Conservation (phyloP, 2,329 filamentous ascomycete genomes). For the Sarocladium brachiariae region DNA sequence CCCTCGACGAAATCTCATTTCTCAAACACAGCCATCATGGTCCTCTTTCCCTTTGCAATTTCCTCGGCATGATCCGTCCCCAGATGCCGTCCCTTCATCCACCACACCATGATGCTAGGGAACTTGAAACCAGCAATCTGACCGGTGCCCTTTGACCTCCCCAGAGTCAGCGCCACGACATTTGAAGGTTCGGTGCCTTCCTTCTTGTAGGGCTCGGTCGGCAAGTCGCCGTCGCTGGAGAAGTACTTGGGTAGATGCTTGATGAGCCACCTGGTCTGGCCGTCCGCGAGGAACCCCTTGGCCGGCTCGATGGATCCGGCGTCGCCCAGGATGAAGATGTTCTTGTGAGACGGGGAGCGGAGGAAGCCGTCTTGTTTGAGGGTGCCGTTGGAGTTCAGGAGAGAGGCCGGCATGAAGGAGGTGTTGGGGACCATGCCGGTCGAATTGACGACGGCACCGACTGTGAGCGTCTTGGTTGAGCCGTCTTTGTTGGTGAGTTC, state of each 20-base stretch:
- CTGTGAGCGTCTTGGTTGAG: constrained; percentile 29
- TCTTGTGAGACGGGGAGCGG: constrained; percentile 26
- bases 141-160: constrained; percentile 30
- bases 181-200: constrained; percentile 16
- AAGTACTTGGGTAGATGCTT: constrained; percentile 28
- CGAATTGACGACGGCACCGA: constrained; percentile 41
- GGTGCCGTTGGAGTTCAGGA: constrained; percentile 28
- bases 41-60: constrained; percentile 28
- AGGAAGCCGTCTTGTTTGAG: constrained; percentile 32
- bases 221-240: constrained; percentile 3
- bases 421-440: constrained; percentile 40
- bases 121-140: constrained; percentile 30
- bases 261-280: constrained; percentile 27
- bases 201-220: not conserved
- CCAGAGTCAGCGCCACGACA: constrained; percentile 31
- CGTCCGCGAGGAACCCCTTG: constrained; percentile 24
- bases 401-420: constrained; percentile 29
- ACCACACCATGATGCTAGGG: constrained; percentile 32
- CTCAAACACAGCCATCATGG: constrained; percentile 23
- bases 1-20: constrained; percentile 10
- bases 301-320: constrained; percentile 32
- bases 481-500: constrained; percentile 24
- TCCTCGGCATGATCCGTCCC: constrained; percentile 26
- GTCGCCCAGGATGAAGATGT: constrained; percentile 40
- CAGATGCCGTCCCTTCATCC: constrained; percentile 30